phyloP scores from a whole-genome alignment of 805 yeast genomes.

The Sugiyamaella mastotermitis region DNA sequence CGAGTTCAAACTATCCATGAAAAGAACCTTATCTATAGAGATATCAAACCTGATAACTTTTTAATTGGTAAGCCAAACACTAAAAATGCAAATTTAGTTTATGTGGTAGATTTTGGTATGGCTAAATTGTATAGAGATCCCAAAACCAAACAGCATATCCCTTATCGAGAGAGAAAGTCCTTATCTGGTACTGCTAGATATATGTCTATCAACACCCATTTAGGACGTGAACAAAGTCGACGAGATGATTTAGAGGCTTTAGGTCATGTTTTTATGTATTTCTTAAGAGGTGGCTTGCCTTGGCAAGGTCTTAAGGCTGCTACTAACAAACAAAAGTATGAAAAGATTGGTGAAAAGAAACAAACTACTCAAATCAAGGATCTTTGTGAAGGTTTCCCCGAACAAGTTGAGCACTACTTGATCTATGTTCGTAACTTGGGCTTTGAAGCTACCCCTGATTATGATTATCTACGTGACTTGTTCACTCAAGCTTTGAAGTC shows the following conservation, averaged over 20 bases:
- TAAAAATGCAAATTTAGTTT: constrained; percentile 77
- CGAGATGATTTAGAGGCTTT: constrained; percentile 94
- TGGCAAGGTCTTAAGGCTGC: constrained; percentile 99
- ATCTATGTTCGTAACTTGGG: constrained; percentile 81
- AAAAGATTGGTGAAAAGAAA: constrained; percentile 94
- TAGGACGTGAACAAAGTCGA: constrained; percentile 95
- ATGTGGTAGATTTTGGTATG: constrained; percentile 97
- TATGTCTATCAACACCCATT: constrained; percentile 95
- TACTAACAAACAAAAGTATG: constrained; percentile 95
- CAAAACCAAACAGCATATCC: constrained; percentile 89
- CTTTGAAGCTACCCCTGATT: constrained; percentile 93
- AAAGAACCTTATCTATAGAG: constrained; percentile 88
- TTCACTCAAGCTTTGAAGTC: constrained; percentile 73
- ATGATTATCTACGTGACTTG: constrained; percentile 74
- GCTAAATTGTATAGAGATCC: constrained; percentile 98
- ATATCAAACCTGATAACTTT: constrained; percentile 96
- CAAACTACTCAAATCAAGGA: constrained; percentile 83
- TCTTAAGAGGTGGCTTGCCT: constrained; percentile 88
- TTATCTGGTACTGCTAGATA: constrained; percentile 97
- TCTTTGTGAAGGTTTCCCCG: constrained; percentile 82
- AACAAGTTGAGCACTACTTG: constrained; percentile 88
- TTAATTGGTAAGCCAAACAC: constrained; percentile 85
- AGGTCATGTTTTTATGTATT: constrained; percentile 95
- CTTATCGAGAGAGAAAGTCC: constrained; percentile 93
- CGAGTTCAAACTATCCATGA: constrained; percentile 83